Evolutionary conservation across 2,329 filamentous ascomycete species (phyloP).

Genomic region (Conoideocrella luteorostrata): DNA sequence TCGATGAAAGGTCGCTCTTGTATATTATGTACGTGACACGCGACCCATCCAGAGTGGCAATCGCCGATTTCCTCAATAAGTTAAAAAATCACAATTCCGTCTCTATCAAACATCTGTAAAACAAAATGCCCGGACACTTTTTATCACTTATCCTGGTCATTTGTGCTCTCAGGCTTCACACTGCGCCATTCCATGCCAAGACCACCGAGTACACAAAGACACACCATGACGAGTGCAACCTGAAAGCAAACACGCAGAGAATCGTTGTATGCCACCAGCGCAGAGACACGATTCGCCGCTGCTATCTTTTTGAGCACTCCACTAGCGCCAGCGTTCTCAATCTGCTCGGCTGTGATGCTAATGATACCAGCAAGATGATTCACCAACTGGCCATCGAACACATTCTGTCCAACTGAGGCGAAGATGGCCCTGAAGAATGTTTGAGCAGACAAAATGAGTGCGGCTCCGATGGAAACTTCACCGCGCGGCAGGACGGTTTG

Average conservation of each 20-base stretch:
- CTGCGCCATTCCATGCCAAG: constrained; percentile 13
- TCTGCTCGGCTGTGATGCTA: constrained; percentile 15
- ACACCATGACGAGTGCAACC: constrained; percentile 48
- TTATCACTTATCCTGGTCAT: no score
- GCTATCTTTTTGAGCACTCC: background rate
- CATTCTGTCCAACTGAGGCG: constrained; percentile 37
- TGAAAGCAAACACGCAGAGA: constrained; percentile 54
- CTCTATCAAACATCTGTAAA: no score
- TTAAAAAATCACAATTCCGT: no score
- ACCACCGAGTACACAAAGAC: constrained; percentile 6
- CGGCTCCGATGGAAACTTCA: constrained; percentile 36
- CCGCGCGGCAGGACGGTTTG: constrained; percentile 9
- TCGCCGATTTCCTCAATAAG: no score
- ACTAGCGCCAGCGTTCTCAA: background rate
- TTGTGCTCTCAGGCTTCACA: no score
- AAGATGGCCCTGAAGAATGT: constrained; percentile 36
- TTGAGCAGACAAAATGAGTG: constrained; percentile 28
- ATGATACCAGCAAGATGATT: constrained; percentile 23
- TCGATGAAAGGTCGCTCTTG: no score
- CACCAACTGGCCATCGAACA: constrained; percentile 35
- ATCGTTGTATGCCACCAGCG: constrained; percentile 50
- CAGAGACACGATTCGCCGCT: background rate
- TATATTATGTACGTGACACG: no score
- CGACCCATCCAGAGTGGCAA: no score
- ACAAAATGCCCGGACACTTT: no score